Evolutionary conservation across 805 yeast species (phyloP).

Genomic region (Yarrowia alimentaria): DNA sequence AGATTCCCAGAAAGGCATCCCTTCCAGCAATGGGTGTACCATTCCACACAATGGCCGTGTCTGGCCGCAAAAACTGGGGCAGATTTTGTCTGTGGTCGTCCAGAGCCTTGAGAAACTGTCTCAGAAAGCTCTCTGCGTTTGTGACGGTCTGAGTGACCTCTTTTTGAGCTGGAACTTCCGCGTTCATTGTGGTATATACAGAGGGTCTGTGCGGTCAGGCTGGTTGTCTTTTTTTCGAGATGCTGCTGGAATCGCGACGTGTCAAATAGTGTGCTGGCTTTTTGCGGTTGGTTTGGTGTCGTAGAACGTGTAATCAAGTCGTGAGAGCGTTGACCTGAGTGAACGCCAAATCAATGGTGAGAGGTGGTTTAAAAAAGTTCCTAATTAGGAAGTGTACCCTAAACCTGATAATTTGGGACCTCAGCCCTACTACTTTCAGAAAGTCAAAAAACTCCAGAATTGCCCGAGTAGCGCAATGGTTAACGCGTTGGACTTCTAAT

Average conservation of each 20-base stretch:
- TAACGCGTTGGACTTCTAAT: slow-evolving; percentile 33
- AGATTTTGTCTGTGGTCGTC: slow-evolving; percentile 38
- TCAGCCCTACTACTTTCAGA: neutral
- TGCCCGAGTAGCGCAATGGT: slow-evolving; percentile 34
- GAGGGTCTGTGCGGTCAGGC: neutral
- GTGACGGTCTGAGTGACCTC: neutral
- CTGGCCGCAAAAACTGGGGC: slow-evolving; percentile 34
- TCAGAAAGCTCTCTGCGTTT: slow-evolving; percentile 34
- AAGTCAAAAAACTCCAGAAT: neutral
- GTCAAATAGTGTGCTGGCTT: no score
- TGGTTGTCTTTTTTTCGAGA: neutral
- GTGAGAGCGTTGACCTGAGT: no score
- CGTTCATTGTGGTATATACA: slow-evolving; percentile 16
- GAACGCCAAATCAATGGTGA: no score
- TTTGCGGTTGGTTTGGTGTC: no score
- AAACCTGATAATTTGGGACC: neutral
- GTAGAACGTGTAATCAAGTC: no score
- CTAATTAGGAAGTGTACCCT: neutral
- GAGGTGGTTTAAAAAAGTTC: neutral
- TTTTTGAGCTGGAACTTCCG: neutral
- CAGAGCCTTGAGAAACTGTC: slow-evolving; percentile 39
- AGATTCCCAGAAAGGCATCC: slow-evolving; percentile 40
- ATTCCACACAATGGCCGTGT: slow-evolving; percentile 44
- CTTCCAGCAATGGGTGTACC: slow-evolving; percentile 45
- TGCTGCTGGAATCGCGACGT: no score